These are phyloP conservation scores for Venturia oleaginea DNA, from an alignment of 2,329 filamentous ascomycete species.

Conservation along the genomic window DNA sequence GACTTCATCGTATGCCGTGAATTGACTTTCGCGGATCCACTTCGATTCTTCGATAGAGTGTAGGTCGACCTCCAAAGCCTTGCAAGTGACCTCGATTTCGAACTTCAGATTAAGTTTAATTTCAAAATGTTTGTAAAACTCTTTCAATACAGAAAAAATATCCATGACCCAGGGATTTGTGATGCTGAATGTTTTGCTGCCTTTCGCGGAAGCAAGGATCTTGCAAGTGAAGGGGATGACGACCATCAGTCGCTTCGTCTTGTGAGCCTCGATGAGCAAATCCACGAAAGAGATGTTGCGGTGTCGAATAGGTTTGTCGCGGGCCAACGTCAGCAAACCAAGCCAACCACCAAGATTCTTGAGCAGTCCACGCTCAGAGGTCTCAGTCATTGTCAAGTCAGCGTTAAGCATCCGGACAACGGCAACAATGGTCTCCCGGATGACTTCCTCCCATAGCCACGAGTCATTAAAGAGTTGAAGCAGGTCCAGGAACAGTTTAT, in stretches of 20 bases:
- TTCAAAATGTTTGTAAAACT: slow-evolving; percentile 87
- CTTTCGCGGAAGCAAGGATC: slow-evolving; percentile 77
- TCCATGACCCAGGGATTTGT: slow-evolving; percentile 99
- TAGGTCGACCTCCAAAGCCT: slow-evolving; percentile 82
- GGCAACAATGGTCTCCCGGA: slow-evolving; percentile 85
- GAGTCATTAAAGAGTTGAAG: slow-evolving; percentile 74
- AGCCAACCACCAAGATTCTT: slow-evolving; percentile 95
- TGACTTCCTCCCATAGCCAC: slow-evolving; percentile 74
- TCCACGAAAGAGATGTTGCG: slow-evolving; percentile 97
- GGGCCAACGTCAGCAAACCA: slow-evolving; percentile 81
- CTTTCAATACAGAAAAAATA: slow-evolving; percentile 80
- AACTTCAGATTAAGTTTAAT: slow-evolving; percentile 96
- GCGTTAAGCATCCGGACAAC: slow-evolving; percentile 82
- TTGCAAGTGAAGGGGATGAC: slow-evolving; percentile 98
- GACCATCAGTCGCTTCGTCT: slow-evolving; percentile 81
- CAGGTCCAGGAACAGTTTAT: slow-evolving; percentile 83
- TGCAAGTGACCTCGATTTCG: slow-evolving; percentile 95
- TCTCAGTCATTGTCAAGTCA: slow-evolving; percentile 73
- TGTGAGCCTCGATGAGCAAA: slow-evolving; percentile 83
- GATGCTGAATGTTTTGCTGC: slow-evolving; percentile 72
- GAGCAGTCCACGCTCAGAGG: slow-evolving; percentile 75
- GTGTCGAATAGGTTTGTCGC: slow-evolving; percentile 91
- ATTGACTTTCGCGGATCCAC: slow-evolving; percentile 68
- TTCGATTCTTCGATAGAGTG: slow-evolving; percentile 82
- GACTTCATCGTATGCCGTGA: slow-evolving; percentile 54